Evolutionary conservation across 306 rosid species (phyloP), one percentile per base, ranked within the genome.

Genomic region (Cercis canadensis): DNA sequence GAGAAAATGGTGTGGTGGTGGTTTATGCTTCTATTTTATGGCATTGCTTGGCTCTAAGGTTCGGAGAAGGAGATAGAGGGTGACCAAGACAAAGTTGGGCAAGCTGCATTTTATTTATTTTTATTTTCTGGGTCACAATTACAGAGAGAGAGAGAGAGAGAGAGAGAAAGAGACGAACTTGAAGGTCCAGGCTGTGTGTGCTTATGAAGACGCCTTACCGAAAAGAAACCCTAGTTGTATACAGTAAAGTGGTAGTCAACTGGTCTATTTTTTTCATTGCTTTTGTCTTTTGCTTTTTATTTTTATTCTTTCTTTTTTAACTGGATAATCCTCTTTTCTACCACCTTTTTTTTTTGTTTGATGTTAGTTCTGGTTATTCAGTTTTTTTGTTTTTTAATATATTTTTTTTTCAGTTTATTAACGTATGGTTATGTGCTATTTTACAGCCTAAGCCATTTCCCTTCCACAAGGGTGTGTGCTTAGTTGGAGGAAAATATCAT

Each of bases 151-250:
- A 36, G 17, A 34, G 50, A 29, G 40, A n/a, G 31, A 18, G 56
- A 36, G 19, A 36, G 10, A 14, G n/a, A 58, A 15, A 32, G 45
- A 51, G 57, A n/a, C 1, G 46, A 41, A 18, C 59, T 1, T 8
- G 56, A 62, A 40, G 63, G 81, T 64, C 72, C 85, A 74, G 75
- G 80, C 78, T 80, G 83, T 74, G 78, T n/a, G 45, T 40, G 56
- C n/a, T 24, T 11, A 58, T 16, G 18, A 68, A 51, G 64, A 44
- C 60, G 44, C 50, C 14, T 31, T 47, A 36, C 67, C 44, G 21
- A 60, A 41, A 62, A 44, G 45, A 72, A 77, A 70, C 85, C 87
- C 87, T 76, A 76, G 87, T 71, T 85, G 79, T 44, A 2, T 17
- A 63, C 74, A 49, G 63, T 43, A 62, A 63, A 77, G 59, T 18